Conservation (phyloP, 164 flowering plant species). For the Echeveria elegans region DNA sequence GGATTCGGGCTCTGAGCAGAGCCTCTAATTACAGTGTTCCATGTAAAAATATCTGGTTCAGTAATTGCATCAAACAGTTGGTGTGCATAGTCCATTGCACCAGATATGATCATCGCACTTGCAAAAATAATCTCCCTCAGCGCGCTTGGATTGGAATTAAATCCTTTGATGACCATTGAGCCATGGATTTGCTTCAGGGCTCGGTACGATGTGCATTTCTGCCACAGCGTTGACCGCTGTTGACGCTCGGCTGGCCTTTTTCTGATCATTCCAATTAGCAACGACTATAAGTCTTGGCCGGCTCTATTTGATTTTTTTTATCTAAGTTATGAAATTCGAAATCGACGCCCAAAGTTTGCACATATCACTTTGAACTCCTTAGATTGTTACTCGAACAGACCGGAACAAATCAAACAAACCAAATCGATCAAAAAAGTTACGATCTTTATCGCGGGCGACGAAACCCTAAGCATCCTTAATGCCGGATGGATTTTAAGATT, state of each 20-base stretch:
- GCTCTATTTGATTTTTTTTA: not conserved
- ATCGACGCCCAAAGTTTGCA: not conserved
- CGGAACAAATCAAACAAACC: too few species aligned
- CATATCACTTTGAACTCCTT: not conserved
- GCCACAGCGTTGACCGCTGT: slow-evolving; percentile 41
- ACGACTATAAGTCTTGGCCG: not conserved
- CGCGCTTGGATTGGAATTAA: slow-evolving; percentile 36
- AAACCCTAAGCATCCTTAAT: too few species aligned
- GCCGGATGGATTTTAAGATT: too few species aligned
- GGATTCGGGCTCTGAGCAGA: slow-evolving; percentile 55
- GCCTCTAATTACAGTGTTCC: slow-evolving; percentile 73
- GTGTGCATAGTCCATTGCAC: slow-evolving; percentile 51
- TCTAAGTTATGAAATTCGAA: not conserved
- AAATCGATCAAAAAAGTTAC: too few species aligned
- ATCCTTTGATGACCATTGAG: slow-evolving; percentile 40
- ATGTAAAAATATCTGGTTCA: slow-evolving; percentile 61
- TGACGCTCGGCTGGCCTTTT: slow-evolving; percentile 27
- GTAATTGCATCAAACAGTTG: slow-evolving; percentile 46
- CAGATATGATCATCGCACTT: slow-evolving; percentile 28
- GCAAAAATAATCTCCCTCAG: slow-evolving; percentile 54
- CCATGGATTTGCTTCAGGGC: slow-evolving; percentile 61
- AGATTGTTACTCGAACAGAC: too few species aligned
- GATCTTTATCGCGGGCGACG: too few species aligned
- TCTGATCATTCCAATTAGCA: slow-evolving; percentile 44
- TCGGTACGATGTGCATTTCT: slow-evolving; percentile 29